phyloP scores from a whole-genome alignment of 306 rosid species.

The Sicyos baderoa region DNA sequence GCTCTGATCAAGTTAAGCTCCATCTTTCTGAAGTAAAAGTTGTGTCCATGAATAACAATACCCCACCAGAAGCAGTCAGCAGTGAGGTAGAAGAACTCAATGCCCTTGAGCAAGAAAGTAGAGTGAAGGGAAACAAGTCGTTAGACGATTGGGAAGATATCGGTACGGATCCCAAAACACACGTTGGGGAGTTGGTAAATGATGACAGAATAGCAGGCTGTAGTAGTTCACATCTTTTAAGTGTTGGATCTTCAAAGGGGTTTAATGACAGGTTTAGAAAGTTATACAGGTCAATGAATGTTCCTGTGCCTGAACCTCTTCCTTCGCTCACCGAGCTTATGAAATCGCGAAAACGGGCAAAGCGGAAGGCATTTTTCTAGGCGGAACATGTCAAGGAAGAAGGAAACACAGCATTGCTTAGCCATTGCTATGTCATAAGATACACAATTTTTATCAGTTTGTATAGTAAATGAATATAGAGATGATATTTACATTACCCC shows the following conservation, averaged over 20 bases:
- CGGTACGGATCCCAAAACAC: constrained; percentile 6
- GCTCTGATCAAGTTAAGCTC: neutral
- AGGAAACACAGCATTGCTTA: neutral
- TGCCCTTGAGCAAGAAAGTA: constrained; percentile 24
- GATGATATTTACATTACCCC: neutral
- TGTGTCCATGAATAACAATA: constrained; percentile 15
- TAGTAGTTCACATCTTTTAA: constrained; percentile 24
- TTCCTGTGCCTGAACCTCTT: constrained; percentile 67
- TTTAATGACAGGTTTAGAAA: constrained; percentile 41
- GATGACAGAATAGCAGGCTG: constrained; percentile 30
- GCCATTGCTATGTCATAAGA: neutral
- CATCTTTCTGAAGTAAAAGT: constrained; percentile 19
- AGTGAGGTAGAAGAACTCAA: constrained; percentile 16
- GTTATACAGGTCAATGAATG: constrained; percentile 59
- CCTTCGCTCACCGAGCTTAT: constrained; percentile 52
- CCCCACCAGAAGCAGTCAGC: constrained; percentile 26
- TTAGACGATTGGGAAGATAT: constrained; percentile 19
- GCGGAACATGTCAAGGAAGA: constrained; percentile 1
- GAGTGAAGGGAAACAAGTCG: constrained; percentile 25
- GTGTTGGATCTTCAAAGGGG: constrained; percentile 40
- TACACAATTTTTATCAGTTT: neutral
- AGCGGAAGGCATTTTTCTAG: constrained; percentile 32
- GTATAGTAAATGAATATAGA: constrained; percentile 16
- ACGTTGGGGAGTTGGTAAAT: constrained; percentile 18
- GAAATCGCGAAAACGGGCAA: constrained; percentile 51